Evolutionary conservation across 2,329 filamentous ascomycete species (phyloP).

Genomic region (Pseudogymnoascus sp.): DNA sequence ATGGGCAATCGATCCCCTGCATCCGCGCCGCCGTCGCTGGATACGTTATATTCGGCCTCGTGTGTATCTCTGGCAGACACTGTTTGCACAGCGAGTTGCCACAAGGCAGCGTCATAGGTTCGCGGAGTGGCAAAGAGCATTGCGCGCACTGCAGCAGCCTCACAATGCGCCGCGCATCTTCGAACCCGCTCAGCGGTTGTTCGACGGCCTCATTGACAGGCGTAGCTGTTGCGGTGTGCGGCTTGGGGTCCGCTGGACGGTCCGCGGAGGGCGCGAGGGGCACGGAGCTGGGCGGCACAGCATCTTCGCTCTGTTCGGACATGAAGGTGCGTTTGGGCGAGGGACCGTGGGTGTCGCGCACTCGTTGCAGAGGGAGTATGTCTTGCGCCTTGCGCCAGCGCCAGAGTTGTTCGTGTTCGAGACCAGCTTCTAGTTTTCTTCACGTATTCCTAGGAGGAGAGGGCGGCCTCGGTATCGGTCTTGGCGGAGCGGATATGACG

Average conservation of each 20-base stretch:
- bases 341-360: background rate
- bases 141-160: conserved; percentile 69
- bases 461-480: background rate
- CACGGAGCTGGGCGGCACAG: conserved; percentile 7
- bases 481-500: conserved; percentile 5
- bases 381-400: conserved; percentile 2
- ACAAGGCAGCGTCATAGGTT: conserved; percentile 73
- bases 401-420: background rate
- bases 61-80: conserved; percentile 63
- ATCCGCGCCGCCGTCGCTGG: conserved; percentile 60
- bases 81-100: conserved; percentile 68
- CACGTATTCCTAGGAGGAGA: background rate
- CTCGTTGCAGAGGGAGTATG: background rate
- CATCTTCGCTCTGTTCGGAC: conserved; percentile 4
- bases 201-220: background rate
- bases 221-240: background rate
- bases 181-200: background rate
- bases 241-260: background rate
- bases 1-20: conserved; percentile 68
- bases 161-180: conserved; percentile 39
- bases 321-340: conserved; percentile 4
- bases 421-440: background rate
- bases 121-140: conserved; percentile 61
- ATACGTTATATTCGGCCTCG: conserved; percentile 67
- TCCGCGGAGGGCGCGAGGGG: background rate